A percentile compares a stretch with the other conserved stretches of the same genome.
phyloP scores from a whole-genome alignment of 371 early-diverging fungal genomes.

The Zychaea mexicana region DNA sequence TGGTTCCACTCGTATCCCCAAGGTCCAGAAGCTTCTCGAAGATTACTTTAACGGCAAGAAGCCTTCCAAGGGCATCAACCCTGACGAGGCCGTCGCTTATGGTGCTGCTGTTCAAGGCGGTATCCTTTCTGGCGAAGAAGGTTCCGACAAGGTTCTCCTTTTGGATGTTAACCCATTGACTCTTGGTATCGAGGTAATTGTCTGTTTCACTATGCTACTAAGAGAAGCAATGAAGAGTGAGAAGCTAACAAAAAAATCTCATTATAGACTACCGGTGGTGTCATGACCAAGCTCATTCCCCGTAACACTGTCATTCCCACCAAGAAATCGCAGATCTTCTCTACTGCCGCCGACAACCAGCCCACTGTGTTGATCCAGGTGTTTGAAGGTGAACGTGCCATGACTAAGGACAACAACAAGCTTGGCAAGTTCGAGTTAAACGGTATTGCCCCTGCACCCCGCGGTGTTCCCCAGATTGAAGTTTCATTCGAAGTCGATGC shows the following conservation, averaged over 20 bases:
- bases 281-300: conserved; percentile 94
- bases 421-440: conserved; percentile 96
- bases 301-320: conserved; percentile 99
- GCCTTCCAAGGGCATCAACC: conserved; percentile 96
- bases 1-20: conserved; percentile 99
- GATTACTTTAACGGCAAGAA: conserved; percentile 91
- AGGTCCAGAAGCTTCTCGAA: conserved; percentile 94
- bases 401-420: conserved; percentile 96
- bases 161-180: conserved; percentile 98
- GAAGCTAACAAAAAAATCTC: too few species aligned
- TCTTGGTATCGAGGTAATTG: conserved; percentile 87
- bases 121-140: conserved; percentile 89
- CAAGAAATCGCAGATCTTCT: conserved; percentile 98
- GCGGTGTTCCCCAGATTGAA: conserved; percentile 89
- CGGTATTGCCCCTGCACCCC: conserved; percentile 84
- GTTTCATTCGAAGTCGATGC: conserved; percentile 98
- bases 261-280: conserved; percentile 85
- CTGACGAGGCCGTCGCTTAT: conserved; percentile 99
- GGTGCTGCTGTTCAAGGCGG: conserved; percentile 99
- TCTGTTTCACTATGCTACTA: not conserved
- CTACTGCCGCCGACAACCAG: conserved; percentile 99
- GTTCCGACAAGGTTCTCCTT: conserved; percentile 84
- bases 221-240: not conserved
- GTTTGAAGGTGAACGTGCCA: conserved; percentile 98
- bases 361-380: conserved; percentile 97